Evolutionary conservation across 1,284 basidiomycete genomes (phyloP), one percentile per base, ranked within the genome.

Genomic region (Schizopora paradoxa): DNA sequence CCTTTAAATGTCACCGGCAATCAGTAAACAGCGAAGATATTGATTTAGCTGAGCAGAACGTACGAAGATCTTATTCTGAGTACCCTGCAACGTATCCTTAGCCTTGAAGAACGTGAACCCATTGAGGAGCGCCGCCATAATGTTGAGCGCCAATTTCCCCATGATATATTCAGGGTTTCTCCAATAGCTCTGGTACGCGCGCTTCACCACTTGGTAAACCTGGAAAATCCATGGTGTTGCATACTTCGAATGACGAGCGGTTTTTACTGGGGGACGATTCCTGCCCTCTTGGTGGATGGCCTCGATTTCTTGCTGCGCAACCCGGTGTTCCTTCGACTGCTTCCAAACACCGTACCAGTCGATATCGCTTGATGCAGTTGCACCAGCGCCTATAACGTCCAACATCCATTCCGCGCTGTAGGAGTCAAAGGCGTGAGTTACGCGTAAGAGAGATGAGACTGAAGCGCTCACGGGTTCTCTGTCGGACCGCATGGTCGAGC

Each of bases 51-150:
- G 10, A n/a, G n/a, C n/a, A 14, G 10, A 2, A 58, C 63, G 41
- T 43, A 69, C 75, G 59, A 92, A 92, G 33, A 92, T 74, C 63
- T 91, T 87, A 64, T 89, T 87, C 62, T 91, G 88, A 0, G 83
- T 79, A 38, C 87, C 89, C 52, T 82, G 78, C 41, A 82, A 72
- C 2, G 75, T 73, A 43, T 78, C 68, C 47, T 79, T 76, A 2
- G 84, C 67, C 48, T 81, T 69, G 73, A 73, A 92, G 70, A 91
- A 82, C 0, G 77, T 77, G 54, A 82, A 80, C 5, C 79, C 81
- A 43, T 82, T 79, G 54, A 88, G 77, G 0, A 88, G 66, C 6
- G 77, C 78, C 1, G 69, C 66, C 1, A 71, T 58, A 41, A 76
- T 65, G 53, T 80, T 79, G 25, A 85, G 59, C 34, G 68, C 66